Percentiles rank a stretch among this genome's conserved stretches.
Evolutionary conservation across 495 filamentous ascomycete species (phyloP).

Genomic region (Tuber umbilicatum): DNA sequence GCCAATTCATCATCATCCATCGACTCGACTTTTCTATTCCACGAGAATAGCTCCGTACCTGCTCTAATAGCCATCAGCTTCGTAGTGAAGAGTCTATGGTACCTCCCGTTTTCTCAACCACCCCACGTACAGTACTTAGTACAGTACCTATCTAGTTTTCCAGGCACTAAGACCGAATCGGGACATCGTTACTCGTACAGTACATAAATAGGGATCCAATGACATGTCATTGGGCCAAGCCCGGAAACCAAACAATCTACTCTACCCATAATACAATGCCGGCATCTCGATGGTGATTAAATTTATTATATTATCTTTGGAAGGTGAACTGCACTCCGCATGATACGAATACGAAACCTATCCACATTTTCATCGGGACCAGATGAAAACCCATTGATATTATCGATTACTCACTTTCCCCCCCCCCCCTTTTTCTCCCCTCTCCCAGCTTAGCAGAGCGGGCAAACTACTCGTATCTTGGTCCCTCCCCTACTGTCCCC

Average conservation of each 20-base stretch:
- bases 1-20: background rate
- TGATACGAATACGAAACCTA: background rate
- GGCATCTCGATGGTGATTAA: background rate
- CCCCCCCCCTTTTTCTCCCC: background rate
- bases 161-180: background rate
- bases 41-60: background rate
- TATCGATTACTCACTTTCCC: background rate
- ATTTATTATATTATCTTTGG: background rate
- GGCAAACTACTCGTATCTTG: background rate
- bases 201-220: background rate
- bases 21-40: background rate
- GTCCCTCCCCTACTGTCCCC: background rate
- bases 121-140: background rate
- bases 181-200: background rate
- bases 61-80: background rate
- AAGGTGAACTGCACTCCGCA: background rate
- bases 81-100: background rate
- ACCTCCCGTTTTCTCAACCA: background rate
- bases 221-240: background rate
- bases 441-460: background rate
- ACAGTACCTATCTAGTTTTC: background rate
- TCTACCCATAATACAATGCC: background rate
- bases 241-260: background rate
- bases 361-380: background rate
- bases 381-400: background rate